Base-by-base conservation (phyloP, 208 protist species). In the Leishmania turanica region DNA sequence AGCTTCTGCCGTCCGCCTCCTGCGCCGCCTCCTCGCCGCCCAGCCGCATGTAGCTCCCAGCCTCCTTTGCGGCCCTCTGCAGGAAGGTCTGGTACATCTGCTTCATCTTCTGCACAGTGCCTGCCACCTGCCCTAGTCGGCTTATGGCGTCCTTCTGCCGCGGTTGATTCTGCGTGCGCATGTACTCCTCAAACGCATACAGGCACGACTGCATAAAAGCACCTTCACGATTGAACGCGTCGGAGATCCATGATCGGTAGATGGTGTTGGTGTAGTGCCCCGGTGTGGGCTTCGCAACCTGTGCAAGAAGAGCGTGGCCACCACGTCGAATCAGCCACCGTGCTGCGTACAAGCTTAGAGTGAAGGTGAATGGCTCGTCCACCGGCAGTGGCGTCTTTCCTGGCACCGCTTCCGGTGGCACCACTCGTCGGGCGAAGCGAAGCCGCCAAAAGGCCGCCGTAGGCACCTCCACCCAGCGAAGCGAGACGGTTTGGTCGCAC, bases 121-220 rank as follows among this genome's bases (percentile, higher is more conserved):
- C 74, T 1, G 94, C 92, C 37, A 93, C 68, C 79, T 65, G 21
- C 31, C 89, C 94, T 21, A 79, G 49, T 17, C 81, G 79, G 40
- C 90, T 90, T 75, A 94, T 72, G 60, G 90, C 89, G 19, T 54
- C 81, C 24, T 64, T 51, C 9, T 86, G 82, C 58, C 87, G 89
- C 68, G 93, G 80, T 71, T 90, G 87, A 49, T 77, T 88, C 34
- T 79, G 84, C 68, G 90, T 77, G 79, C 89, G 93, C 78, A 80
- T 85, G 24, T 89, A 82, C 71, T 96, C 90, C 73, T 95, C 88
- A 45, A 91, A 90, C 6, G 88, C 92, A 31, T 83, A 60, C 51
- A 74, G 84, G 75, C 91, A 96, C 31, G 76, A 71, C 31, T 27
- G 34, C 75, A 89, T 89, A 70, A 97, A 97, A 19, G 78, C 84